These are phyloP conservation scores for Leptographium radiaticola DNA, from an alignment of 2,329 filamentous ascomycete genomes.

Conservation along the genomic window DNA sequence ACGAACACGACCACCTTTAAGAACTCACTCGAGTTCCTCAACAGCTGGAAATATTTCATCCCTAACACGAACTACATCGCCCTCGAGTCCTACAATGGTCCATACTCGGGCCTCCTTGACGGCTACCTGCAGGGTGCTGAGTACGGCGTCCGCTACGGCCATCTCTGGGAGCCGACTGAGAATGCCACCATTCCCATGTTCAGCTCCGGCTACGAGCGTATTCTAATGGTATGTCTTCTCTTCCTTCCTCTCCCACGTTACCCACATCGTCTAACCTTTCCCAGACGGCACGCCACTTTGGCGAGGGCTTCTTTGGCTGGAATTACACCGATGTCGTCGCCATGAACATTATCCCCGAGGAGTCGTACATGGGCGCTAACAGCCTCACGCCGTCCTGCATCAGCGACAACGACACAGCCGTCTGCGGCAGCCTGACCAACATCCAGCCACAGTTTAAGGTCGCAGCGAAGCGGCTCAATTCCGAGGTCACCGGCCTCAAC, in stretches of 20 bases:
- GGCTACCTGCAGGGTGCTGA: slow-evolving; percentile 9
- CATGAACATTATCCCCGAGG: slow-evolving; percentile 28
- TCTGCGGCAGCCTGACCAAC: slow-evolving; percentile 6
- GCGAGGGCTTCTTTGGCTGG: slow-evolving; percentile 46
- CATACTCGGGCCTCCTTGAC: slow-evolving; percentile 8
- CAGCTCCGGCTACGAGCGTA: slow-evolving; percentile 40
- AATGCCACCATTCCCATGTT: slow-evolving; percentile 9
- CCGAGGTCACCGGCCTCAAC: not conserved
- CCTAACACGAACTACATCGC: slow-evolving; percentile 3
- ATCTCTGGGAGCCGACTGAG: slow-evolving; percentile 7
- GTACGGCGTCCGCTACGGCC: slow-evolving; percentile 9
- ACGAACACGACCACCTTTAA: not conserved
- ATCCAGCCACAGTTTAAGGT: slow-evolving; percentile 6
- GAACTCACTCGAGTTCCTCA: slow-evolving; percentile 5
- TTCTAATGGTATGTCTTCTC: slow-evolving; percentile 28
- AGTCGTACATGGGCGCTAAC: slow-evolving; percentile 18
- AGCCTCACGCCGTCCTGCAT: slow-evolving; percentile 44
- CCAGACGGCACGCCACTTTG: slow-evolving; percentile 43
- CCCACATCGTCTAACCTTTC: too few species aligned
- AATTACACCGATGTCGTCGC: slow-evolving; percentile 42
- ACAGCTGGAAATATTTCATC: slow-evolving; percentile 8
- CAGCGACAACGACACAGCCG: slow-evolving; percentile 28
- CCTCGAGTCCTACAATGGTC: slow-evolving; percentile 8
- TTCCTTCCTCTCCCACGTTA: too few species aligned
- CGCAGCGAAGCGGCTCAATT: slow-evolving; percentile 4